Percentiles rank a stretch among this genome's conserved stretches.
These are phyloP conservation scores for Pseudogymnoascus sp. DNA, from an alignment of 2,329 filamentous ascomycete genomes.

Conservation along the genomic window DNA sequence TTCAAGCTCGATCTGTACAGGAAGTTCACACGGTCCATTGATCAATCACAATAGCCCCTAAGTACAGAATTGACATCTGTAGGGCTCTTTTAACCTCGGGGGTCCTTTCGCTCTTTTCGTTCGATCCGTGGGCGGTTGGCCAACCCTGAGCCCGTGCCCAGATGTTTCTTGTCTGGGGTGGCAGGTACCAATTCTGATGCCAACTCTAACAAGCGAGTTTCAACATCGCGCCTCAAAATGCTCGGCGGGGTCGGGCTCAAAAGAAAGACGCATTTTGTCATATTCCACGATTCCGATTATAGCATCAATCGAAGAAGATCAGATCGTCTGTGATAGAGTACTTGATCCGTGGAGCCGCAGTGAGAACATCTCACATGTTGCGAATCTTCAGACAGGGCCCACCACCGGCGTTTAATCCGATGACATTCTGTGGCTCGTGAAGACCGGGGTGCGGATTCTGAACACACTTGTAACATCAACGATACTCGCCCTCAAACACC, in stretches of 20 bases:
- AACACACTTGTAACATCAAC: conserved; percentile 6
- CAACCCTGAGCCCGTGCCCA: not conserved
- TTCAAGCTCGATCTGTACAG: not conserved
- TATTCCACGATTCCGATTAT: not conserved
- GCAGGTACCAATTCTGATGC: not conserved
- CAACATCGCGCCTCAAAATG: conserved; percentile 1
- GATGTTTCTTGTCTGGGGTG: conserved; percentile 3
- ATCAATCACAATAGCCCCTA: not conserved
- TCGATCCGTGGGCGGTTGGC: not conserved
- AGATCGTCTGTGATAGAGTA: conserved; percentile 24
- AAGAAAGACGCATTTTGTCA: not conserved
- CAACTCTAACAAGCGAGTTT: not conserved
- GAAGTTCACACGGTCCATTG: not conserved
- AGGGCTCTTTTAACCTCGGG: conserved; percentile 1
- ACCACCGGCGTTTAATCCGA: not conserved
- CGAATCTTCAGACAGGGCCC: not conserved
- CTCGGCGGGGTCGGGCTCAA: not conserved
- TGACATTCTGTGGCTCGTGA: not conserved
- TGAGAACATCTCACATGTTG: not conserved
- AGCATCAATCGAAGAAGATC: conserved; percentile 22
- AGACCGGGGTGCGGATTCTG: not conserved
- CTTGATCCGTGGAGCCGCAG: not conserved
- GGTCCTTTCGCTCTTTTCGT: not conserved
- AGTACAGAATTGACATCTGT: not conserved
- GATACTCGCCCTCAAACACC: conserved; percentile 4